Percentiles rank a stretch among this genome's conserved stretches.
Evolutionary conservation across 2,329 filamentous ascomycete genomes (phyloP).

Genomic region (Xylaria sp.): DNA sequence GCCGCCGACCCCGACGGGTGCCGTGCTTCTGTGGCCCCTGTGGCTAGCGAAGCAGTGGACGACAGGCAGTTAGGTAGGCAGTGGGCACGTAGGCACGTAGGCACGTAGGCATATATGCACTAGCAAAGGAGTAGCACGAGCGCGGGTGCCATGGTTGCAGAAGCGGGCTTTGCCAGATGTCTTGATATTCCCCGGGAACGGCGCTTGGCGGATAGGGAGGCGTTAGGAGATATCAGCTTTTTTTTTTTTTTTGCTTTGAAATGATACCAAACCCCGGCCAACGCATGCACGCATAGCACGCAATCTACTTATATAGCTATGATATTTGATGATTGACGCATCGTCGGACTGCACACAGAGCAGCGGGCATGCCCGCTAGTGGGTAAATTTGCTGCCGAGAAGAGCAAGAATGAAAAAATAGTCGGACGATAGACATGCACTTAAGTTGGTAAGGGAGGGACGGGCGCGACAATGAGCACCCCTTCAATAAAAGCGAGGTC

Average conservation of each 20-base stretch:
- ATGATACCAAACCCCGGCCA: slow-evolving; percentile 38
- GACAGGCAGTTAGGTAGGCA: not conserved
- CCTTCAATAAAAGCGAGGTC: not conserved
- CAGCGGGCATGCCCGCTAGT: too few relatives aligned
- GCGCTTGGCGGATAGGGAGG: slow-evolving; percentile 18
- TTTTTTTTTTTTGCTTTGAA: slow-evolving; percentile 25
- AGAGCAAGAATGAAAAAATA: not conserved
- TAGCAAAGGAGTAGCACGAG: not conserved
- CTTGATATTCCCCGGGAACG: not conserved
- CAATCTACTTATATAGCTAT: not conserved
- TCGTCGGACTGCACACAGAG: not conserved
- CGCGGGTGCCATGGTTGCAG: not conserved
- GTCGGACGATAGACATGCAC: not conserved
- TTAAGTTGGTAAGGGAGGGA: slow-evolving; percentile 1
- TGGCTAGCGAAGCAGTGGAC: not conserved
- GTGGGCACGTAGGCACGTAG: too few relatives aligned
- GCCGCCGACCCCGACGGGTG: not conserved
- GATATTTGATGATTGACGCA: not conserved
- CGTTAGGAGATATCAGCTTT: slow-evolving; percentile 14
- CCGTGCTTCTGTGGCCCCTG: not conserved
- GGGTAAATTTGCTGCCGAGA: not conserved
- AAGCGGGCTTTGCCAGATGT: not conserved
- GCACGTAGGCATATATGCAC: not conserved
- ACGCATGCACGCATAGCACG: not conserved
- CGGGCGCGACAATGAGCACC: not conserved